These are phyloP conservation scores for Volutella citrinella DNA, from an alignment of 2,329 filamentous ascomycete genomes.

Conservation along the genomic window DNA sequence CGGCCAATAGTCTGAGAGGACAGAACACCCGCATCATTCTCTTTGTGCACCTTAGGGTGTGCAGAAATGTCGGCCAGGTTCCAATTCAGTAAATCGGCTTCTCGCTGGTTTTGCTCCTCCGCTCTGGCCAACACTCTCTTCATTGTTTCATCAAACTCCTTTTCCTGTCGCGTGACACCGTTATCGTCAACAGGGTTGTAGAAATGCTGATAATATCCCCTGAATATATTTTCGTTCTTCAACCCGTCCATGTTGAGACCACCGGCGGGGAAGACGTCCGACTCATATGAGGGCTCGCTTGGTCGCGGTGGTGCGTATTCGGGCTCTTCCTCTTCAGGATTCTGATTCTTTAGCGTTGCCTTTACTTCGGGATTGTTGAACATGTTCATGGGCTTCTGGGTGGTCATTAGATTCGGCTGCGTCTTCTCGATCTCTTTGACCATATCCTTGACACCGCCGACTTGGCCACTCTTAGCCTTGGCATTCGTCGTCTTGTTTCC, in stretches of 20 bases:
- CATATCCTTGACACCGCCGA: conserved; percentile 59
- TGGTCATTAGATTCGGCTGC: conserved; percentile 58
- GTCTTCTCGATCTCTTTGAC: conserved; percentile 62
- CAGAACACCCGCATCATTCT: too few species aligned
- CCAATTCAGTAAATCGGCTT: conserved; percentile 62
- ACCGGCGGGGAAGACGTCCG: conserved; percentile 62
- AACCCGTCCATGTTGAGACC: conserved; percentile 56
- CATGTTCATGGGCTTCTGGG: conserved; percentile 51
- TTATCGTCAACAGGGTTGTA: conserved; percentile 65
- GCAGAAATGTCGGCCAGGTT: conserved; percentile 54
- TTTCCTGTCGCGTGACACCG: conserved; percentile 61
- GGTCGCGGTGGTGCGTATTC: conserved; percentile 85
- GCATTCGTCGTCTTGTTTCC: conserved; percentile 97
- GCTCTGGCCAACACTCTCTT: conserved; percentile 52
- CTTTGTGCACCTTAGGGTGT: too few species aligned
- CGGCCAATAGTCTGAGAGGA: too few species aligned
- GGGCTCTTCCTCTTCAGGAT: conserved; percentile 60
- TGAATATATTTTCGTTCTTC: conserved; percentile 57
- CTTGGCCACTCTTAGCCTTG: conserved; percentile 68
- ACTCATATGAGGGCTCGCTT: conserved; percentile 63
- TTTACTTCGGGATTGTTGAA: conserved; percentile 59
- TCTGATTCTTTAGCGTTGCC: conserved; percentile 60
- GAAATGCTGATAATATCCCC: conserved; percentile 60
- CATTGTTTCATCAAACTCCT: conserved; percentile 54
- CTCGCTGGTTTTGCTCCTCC: conserved; percentile 65